These are phyloP conservation scores for Blepharisma japonicum DNA, from an alignment of 73 alveolate genomes.

Conservation along the genomic window DNA sequence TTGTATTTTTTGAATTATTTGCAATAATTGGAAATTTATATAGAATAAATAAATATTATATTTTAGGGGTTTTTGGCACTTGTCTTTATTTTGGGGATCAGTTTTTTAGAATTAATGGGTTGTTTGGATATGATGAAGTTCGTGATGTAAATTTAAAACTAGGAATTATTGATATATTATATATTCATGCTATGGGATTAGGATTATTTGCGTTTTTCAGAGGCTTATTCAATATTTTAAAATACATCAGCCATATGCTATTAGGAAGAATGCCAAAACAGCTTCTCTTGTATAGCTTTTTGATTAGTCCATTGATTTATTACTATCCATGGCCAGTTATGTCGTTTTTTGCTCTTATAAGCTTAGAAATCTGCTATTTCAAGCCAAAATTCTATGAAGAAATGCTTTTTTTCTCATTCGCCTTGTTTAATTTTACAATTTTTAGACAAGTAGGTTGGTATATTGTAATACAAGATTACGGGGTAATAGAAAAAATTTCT, in stretches of 20 bases:
- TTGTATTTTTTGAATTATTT: background rate
- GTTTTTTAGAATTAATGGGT: background rate
- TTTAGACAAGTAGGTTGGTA: background rate
- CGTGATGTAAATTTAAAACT: background rate
- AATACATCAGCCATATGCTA: background rate
- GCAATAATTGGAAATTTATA: background rate
- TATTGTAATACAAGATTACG: background rate
- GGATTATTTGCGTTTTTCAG: background rate
- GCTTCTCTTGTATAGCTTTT: background rate
- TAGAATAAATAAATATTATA: background rate
- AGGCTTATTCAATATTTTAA: background rate
- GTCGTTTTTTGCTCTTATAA: background rate
- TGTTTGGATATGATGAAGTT: background rate
- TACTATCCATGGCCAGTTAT: conserved; percentile 5
- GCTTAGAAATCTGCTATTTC: no score
- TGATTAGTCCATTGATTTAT: background rate
- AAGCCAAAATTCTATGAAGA: background rate
- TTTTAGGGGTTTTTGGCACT: background rate
- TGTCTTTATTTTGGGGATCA: background rate
- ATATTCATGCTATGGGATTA: background rate
- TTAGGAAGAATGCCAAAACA: background rate
- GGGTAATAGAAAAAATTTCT: background rate
- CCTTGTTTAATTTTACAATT: background rate
- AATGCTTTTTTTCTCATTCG: background rate
- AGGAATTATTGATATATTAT: background rate